A percentile compares a stretch with the other conserved stretches of the same genome.
phyloP scores from a whole-genome alignment of 2,329 filamentous ascomycete species.

The Colletotrichum tropicale region DNA sequence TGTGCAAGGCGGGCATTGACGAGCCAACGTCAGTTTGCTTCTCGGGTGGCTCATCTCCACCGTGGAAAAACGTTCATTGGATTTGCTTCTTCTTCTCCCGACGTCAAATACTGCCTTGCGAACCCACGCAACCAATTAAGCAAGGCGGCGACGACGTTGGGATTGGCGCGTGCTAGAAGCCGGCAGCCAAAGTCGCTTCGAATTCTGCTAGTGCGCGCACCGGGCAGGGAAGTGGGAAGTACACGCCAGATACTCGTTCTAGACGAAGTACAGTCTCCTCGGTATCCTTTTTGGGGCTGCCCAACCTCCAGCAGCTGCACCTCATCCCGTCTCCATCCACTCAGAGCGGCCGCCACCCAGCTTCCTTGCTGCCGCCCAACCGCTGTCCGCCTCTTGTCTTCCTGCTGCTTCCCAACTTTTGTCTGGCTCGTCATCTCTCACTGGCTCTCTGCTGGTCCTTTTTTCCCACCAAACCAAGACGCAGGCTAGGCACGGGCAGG shows the following conservation, averaged over 20 bases:
- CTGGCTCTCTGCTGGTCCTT: not conserved
- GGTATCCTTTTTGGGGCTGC: conserved; percentile 16
- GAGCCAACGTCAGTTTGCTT: not conserved
- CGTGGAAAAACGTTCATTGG: not conserved
- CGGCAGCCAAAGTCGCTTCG: not conserved
- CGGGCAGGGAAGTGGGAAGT: not conserved
- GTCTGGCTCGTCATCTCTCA: not conserved
- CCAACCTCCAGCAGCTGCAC: conserved; percentile 16
- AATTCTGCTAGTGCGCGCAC: not conserved
- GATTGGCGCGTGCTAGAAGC: not conserved
- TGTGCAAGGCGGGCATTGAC: not conserved
- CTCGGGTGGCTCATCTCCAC: not conserved
- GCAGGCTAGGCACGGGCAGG: not conserved
- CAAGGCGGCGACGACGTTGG: not conserved
- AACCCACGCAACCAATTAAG: not conserved
- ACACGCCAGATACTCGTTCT: not conserved
- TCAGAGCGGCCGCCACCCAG: conserved; percentile 18
- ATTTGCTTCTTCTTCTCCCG: not conserved
- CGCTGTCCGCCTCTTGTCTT: conserved; percentile 1
- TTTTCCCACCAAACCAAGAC: not conserved
- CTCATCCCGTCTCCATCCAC: conserved; percentile 16
- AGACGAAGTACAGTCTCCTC: not conserved
- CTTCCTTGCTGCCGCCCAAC: conserved; percentile 17
- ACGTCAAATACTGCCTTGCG: not conserved
- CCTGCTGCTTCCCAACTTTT: not conserved